Evolutionary conservation across 2,329 filamentous ascomycete species (phyloP).

Genomic region (Colletotrichum sidae): DNA sequence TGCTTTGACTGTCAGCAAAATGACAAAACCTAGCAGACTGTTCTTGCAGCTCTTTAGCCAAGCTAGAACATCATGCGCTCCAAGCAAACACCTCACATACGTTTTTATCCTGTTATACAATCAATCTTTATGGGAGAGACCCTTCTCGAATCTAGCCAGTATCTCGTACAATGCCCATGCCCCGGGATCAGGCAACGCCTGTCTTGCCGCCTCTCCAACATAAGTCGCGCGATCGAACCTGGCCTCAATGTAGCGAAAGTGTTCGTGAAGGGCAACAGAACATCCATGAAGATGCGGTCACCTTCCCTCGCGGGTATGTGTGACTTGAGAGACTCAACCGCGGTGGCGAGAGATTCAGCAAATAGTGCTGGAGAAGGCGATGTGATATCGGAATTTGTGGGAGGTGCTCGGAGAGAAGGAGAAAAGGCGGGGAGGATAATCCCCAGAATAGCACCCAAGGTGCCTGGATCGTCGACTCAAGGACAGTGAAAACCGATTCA

Average conservation of each 20-base stretch:
- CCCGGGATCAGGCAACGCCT: constrained; percentile 45
- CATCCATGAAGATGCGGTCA: constrained; percentile 43
- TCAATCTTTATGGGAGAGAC: not conserved
- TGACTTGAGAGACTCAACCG: constrained; percentile 41
- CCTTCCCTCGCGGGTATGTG: constrained; percentile 44
- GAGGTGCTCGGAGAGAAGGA: constrained; percentile 35
- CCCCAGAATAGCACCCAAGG: constrained; percentile 48
- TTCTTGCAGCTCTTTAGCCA: no score
- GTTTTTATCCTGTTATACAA: not conserved
- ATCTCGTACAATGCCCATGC: constrained; percentile 48
- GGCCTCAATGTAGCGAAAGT: constrained; percentile 40
- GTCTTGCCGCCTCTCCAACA: constrained; percentile 43
- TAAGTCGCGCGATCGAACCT: constrained; percentile 45
- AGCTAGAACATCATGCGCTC: not conserved
- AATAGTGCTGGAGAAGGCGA: constrained; percentile 34
- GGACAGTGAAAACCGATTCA: constrained; percentile 46
- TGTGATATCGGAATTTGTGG: not conserved
- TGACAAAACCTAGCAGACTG: no score
- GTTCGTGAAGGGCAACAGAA: constrained; percentile 39
- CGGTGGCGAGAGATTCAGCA: constrained; percentile 39
- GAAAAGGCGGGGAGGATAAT: constrained; percentile 44
- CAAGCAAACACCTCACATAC: not conserved
- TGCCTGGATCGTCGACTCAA: constrained; percentile 45
- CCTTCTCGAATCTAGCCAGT: constrained; percentile 26
- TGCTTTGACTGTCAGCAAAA: no score